A percentile compares a stretch with the other conserved stretches of the same genome.
phyloP scores from a whole-genome alignment of 495 filamentous ascomycete species.

The Aspergillus indologenus region DNA sequence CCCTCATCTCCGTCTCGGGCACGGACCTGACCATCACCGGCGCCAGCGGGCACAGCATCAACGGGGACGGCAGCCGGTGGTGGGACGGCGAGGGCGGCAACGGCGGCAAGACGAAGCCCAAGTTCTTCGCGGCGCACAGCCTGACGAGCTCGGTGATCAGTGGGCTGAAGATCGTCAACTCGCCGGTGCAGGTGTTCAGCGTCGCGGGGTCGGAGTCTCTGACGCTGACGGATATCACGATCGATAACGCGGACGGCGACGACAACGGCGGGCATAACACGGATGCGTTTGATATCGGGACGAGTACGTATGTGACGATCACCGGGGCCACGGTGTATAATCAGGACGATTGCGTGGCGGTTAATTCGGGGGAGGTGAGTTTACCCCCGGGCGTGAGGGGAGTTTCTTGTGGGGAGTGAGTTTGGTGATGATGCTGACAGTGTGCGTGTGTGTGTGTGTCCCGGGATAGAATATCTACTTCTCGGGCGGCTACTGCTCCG shows the following conservation, averaged over 20 bases:
- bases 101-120: slow-evolving; percentile 51
- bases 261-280: no score
- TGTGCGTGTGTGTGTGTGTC: no score
- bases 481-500: slow-evolving; percentile 49
- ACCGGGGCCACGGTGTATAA: no score
- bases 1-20: slow-evolving; percentile 47
- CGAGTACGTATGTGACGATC: no score
- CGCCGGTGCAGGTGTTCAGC: slow-evolving; percentile 58
- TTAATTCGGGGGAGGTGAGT: no score
- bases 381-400: no score
- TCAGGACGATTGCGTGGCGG: no score
- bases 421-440: no score
- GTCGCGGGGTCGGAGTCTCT: slow-evolving; percentile 52
- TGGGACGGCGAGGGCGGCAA: slow-evolving; percentile 47
- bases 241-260: no score
- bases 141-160: slow-evolving; percentile 42
- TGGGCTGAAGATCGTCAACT: slow-evolving; percentile 51
- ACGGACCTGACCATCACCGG: slow-evolving; percentile 45
- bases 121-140: slow-evolving; percentile 48
- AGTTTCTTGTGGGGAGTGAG: no score
- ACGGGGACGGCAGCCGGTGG: slow-evolving; percentile 42
- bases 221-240: slow-evolving; percentile 48
- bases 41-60: slow-evolving; percentile 36
- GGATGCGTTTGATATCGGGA: no score
- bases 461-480: slow-evolving; percentile 57